phyloP scores from a whole-genome alignment of 345 rosid genomes.

The Kernera saxatilis region DNA sequence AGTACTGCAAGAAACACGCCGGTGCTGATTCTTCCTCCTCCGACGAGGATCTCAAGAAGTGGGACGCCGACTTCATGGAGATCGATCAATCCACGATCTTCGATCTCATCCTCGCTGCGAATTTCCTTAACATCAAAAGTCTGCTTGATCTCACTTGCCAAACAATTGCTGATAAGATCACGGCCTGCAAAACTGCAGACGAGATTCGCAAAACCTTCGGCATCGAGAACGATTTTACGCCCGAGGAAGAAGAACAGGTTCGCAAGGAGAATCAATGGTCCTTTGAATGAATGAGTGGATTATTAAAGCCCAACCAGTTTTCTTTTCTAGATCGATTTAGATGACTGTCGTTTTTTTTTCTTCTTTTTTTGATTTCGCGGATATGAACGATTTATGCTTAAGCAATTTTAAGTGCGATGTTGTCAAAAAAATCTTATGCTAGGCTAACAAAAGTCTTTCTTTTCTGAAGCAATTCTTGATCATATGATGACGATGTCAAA shows the following conservation, averaged over 20 bases:
- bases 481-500: neutral
- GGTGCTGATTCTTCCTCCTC: constrained; percentile 30
- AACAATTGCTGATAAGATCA: constrained; percentile 53
- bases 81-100: constrained; percentile 47
- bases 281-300: constrained; percentile 40
- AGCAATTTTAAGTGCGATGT: neutral
- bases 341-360: neutral
- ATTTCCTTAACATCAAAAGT: constrained; percentile 44
- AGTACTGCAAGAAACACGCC: constrained; percentile 59
- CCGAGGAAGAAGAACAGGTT: constrained; percentile 54
- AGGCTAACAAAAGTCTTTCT: neutral
- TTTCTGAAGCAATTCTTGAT: neutral
- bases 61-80: constrained; percentile 58
- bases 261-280: constrained; percentile 59
- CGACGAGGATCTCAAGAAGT: constrained; percentile 34
- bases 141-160: constrained; percentile 54
- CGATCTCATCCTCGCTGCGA: constrained; percentile 51
- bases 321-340: neutral
- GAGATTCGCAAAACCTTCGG: constrained; percentile 49
- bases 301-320: neutral
- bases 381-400: neutral
- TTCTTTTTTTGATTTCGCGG: neutral
- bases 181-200: constrained; percentile 36
- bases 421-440: too few species aligned
- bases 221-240: constrained; percentile 53